Conservation (phyloP, 1,284 basidiomycete genomes). For the Cerrena zonata region DNA sequence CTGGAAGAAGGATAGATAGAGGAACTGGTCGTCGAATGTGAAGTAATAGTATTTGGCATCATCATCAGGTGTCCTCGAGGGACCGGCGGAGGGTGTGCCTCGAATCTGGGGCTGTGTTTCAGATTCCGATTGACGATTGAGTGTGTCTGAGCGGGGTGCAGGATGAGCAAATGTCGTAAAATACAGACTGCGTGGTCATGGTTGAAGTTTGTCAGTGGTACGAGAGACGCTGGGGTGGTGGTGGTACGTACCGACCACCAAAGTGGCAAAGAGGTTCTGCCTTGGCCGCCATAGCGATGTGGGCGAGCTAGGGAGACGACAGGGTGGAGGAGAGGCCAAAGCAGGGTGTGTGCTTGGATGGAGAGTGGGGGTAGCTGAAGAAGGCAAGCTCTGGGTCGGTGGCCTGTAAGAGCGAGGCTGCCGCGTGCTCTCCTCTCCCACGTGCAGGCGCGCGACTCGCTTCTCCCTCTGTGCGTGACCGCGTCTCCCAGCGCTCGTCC, state of each 20-base stretch:
- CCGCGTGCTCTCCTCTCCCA: constrained; percentile 26
- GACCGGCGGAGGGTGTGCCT: constrained; percentile 48
- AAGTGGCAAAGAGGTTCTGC: constrained; percentile 76
- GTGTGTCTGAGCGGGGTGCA: constrained; percentile 51
- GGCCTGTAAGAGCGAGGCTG: constrained; percentile 18
- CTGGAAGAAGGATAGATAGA: constrained; percentile 90
- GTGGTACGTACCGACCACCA: constrained; percentile 53
- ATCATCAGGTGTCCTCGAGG: constrained; percentile 60
- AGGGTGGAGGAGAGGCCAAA: constrained; percentile 10
- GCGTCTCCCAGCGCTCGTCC: neutral
- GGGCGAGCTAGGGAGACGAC: constrained; percentile 2
- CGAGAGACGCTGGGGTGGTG: neutral
- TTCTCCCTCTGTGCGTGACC: neutral
- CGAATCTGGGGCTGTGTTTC: constrained; percentile 55
- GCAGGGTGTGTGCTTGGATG: constrained; percentile 11
- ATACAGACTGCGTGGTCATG: constrained; percentile 51
- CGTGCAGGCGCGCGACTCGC: constrained; percentile 17
- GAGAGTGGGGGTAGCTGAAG: constrained; percentile 14
- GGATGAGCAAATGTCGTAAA: constrained; percentile 78
- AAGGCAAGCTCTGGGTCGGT: constrained; percentile 12
- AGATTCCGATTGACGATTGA: constrained; percentile 54
- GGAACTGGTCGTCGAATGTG: constrained; percentile 85
- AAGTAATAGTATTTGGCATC: constrained; percentile 76
- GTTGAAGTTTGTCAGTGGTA: constrained; percentile 10
- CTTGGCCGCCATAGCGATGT: constrained; percentile 38